These are phyloP conservation scores for Fusarium tuaranense DNA, from an alignment of 2,329 filamentous ascomycete species.

Conservation along the genomic window DNA sequence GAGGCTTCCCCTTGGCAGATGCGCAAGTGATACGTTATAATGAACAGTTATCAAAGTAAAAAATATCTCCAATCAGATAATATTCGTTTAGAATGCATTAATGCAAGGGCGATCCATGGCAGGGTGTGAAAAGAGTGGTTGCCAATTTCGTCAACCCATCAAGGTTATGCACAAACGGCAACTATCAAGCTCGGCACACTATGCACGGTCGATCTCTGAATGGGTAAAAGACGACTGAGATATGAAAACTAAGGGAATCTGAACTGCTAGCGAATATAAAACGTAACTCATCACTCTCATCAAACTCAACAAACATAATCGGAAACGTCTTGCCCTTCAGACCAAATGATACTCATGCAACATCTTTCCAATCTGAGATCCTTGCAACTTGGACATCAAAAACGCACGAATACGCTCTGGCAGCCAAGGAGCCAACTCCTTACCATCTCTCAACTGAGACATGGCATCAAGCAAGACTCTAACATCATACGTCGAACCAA, in stretches of 20 bases:
- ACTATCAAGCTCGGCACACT: background rate
- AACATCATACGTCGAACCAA: conserved; percentile 23
- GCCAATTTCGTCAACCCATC: background rate
- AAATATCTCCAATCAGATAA: background rate
- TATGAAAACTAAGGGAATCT: background rate
- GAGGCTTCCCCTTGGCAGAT: background rate
- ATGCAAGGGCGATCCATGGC: background rate
- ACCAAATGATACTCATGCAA: conserved; percentile 25
- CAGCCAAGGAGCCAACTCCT: conserved; percentile 18
- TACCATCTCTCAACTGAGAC: conserved; percentile 19
- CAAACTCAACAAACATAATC: background rate
- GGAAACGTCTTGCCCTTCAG: background rate
- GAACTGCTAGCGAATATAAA: background rate
- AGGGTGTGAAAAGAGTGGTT: background rate
- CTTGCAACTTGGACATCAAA: conserved; percentile 10
- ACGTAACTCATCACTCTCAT: background rate
- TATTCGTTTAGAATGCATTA: background rate
- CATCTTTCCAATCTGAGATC: conserved; percentile 23
- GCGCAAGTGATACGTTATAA: background rate
- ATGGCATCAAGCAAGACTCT: conserved; percentile 12
- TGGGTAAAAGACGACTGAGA: background rate
- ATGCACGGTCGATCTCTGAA: background rate
- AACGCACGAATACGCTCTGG: conserved; percentile 16
- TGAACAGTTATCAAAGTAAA: background rate
- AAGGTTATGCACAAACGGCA: background rate